Evolutionary conservation across 2,329 filamentous ascomycete species (phyloP), one percentile per base, ranked within the genome.

Genomic region (Calonectria fujianensis): DNA sequence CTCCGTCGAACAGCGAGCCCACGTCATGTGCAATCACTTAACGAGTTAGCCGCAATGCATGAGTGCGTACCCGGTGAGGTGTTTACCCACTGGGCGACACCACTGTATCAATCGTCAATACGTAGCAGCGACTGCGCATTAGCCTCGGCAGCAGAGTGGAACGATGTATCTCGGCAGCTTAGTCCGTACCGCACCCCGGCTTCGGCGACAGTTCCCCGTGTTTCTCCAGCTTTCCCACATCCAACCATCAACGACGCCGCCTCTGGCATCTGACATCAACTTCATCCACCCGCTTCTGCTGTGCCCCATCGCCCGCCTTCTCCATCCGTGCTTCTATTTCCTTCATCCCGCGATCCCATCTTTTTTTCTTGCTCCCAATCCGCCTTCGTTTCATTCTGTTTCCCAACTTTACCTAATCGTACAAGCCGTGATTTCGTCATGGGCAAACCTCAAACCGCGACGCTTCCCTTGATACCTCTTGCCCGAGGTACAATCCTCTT

Each of bases 401-500:
- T 63, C 39, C 31, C 50, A 59, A 51, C 45, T 27, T n/a, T 27
- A 14, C 31, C 24, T 48, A 41, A 51, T 73, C 52, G 35, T 35
- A 51, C 61, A 66, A 72, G 37, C 29, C 57, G 69, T 59, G 66
- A 67, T 78, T 75, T 69, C 82, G 83, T 77, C 80, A 86, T 86
- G 85, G 84, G 82, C 74, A 84, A 84, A 80, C 82, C 84, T 78
- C 83, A 87, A 79, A 86, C 87, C 71, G 84, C 86, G 57, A 86
- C 86, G 70, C 85, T 98, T 41, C 94, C 96, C 59, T 87, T 98
- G 80, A 94, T 98, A 79, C 95, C 96, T 48, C 91, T 98, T 54
- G 92, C 95, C 69, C 93, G 93, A 82, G 94, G 94, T 78, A 91
- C 92, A 76, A 94, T 98, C 78, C 92, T 98, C 51, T 91, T 98